phyloP scores from a whole-genome alignment of 1,284 basidiomycete species.

The Malassezia sympodialis region DNA sequence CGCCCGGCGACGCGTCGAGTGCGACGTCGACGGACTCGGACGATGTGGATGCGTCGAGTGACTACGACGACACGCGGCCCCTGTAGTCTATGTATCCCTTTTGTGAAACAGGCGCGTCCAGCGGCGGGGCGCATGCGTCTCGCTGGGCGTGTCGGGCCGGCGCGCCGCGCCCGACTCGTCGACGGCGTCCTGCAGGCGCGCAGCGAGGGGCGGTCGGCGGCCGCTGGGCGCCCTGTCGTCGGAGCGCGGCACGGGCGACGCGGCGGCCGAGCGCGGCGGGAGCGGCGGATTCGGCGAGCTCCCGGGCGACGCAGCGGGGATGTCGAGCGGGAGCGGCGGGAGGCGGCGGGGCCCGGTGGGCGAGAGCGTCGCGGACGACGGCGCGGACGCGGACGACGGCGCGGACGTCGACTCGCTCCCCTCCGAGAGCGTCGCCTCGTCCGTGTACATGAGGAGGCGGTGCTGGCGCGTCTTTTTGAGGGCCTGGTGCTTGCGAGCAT shows the following conservation, averaged over 20 bases:
- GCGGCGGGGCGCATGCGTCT: neutral
- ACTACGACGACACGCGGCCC: neutral
- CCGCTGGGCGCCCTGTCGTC: neutral
- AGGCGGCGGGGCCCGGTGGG: neutral
- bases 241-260: neutral
- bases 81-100: neutral
- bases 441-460: neutral
- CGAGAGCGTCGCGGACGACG: neutral
- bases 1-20: neutral
- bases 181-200: neutral
- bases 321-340: neutral
- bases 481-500: slow-evolving; percentile 15
- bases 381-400: neutral
- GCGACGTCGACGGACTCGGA: neutral
- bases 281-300: neutral
- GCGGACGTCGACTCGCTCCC: neutral
- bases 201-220: neutral
- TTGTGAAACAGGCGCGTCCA: neutral
- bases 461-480: slow-evolving; percentile 14
- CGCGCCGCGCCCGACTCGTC: neutral
- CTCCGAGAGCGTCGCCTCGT: neutral
- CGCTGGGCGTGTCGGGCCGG: neutral
- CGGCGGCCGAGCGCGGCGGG: neutral
- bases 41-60: slow-evolving; percentile 3
- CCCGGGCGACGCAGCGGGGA: neutral